Base-by-base conservation (phyloP, 2,329 filamentous ascomycete genomes). In the Diplodia sapinea region DNA sequence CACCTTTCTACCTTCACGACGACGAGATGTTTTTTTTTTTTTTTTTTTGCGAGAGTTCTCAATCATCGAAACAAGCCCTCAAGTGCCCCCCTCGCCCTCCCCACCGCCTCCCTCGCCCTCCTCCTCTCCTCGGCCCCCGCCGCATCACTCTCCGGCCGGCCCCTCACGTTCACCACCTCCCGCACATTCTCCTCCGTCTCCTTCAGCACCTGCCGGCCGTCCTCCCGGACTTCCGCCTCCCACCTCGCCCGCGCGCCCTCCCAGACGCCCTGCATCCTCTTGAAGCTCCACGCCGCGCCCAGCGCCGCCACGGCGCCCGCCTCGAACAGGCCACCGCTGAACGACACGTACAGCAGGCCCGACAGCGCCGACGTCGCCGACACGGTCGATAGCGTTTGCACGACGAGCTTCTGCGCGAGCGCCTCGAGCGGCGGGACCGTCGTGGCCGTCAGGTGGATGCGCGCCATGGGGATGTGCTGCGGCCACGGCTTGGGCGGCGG, bases 381-480 rank as follows among this genome's bases (percentile, higher is more conserved):
- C 0, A 91, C 91, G 0, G 92, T 92, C 64, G 88, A 90, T 0
- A 92, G 80, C 0, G 91, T 91, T 73, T 93, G 89, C 4, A 96
- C 76, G 4, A 97, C 88, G 1, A 82, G 75, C 2, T 74, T 74
- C 72, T 84, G 83, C 6, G 81, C 82, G 47, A 80, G 77, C 0
- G 79, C 76, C 69, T 84, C 82, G 2, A 85, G 74, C 0, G 76
- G 73, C 0, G 82, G 82, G 0, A 84, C 76, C 1, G 78, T 75
- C 3, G 76, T 75, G 13, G 75, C 73, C 31, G 82, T 72, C 50
- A 84, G 79, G 15, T 78, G 72, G 33, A 84, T 81, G n/a, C 93
- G 87, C 8, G 89, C 89, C 31, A 86, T 84, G 15, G 90, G 83
- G 69, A 97, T 94, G 68, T 92, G 88, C 2, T 87, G 85, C 1